Evolutionary conservation across 208 protist genomes (phyloP), one percentile per base, ranked within the genome.

Genomic region (Leishmania braziliensis): DNA sequence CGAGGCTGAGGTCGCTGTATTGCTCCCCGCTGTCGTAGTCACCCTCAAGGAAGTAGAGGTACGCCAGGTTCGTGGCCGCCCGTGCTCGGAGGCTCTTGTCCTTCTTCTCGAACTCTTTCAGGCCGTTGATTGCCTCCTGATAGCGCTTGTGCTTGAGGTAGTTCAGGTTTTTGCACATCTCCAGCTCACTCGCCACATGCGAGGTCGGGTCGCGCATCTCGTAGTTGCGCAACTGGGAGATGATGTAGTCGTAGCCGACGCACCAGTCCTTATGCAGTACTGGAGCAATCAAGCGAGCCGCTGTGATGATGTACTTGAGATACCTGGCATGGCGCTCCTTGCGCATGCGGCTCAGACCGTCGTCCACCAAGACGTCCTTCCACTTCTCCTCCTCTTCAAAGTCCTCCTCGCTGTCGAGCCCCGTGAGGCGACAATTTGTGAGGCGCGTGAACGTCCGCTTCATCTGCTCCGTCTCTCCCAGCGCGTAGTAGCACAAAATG

Each of bases 11-110:
- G 75, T 99, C 92, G 81, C 98, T 98, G 89, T 99, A 99, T 83
- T 98, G 97, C 80, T 99, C 95, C 29, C 98, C 98, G 82, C 94
- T 99, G 26, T 98, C 96, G 84, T 96, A 92, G 88, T 99, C 98
- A 78, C 96, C 97, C 83, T 99, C 98, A n/a, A 99, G 92, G 87
- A 99, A 99, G 93, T 99, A 99, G 36, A 99, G 89, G 84, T 99
- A 99, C 12, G 97, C 97, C 33, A 99, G 88, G 91, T 99, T 99
- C 68, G 98, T 99, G 74, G 98, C 97, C 26, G 98, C 98, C 10
- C 93, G 91, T 48, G 95, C 94, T 56, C 93, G 90, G 68, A 98
- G 92, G 46, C 87, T 79, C 82, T 92, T 93, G 86, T 99, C 98
- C 89, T 98, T 98, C 89, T 98, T 99, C 88, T 99, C 98, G 77